Percentiles rank a stretch among this genome's conserved stretches.
phyloP scores from a whole-genome alignment of 1,284 basidiomycete species.

The Papiliotrema flavescens region DNA sequence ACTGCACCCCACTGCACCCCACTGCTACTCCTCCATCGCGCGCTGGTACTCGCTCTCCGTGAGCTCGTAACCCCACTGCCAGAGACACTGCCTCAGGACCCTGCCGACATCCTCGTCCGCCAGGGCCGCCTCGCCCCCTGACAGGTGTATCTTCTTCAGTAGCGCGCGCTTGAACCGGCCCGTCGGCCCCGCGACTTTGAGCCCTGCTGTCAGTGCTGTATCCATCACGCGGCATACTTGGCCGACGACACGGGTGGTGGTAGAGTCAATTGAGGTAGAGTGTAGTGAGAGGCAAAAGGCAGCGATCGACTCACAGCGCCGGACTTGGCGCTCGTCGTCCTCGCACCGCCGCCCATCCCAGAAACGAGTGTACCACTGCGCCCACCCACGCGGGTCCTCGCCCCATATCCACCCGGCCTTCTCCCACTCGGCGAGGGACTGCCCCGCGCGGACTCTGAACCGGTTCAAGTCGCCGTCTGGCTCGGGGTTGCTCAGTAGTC shows the following conservation, averaged over 20 bases:
- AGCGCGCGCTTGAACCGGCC: conserved; percentile 50
- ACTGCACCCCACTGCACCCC: too few species aligned
- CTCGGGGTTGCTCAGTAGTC: conserved; percentile 19
- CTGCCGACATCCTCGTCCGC: conserved; percentile 38
- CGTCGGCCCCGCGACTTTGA: conserved; percentile 51
- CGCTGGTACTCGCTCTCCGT: conserved; percentile 27
- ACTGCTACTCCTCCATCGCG: conserved; percentile 15
- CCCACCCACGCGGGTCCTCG: conserved; percentile 53
- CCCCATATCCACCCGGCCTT: conserved; percentile 51
- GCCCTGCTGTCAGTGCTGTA: conserved; percentile 34
- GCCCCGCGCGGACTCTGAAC: conserved; percentile 50
- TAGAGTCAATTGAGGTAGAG: too few species aligned
- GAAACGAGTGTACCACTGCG: conserved; percentile 52
- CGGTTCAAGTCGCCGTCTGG: conserved; percentile 47
- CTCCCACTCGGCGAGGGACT: conserved; percentile 52
- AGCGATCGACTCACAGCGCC: conserved; percentile 42
- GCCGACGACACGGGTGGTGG: too few species aligned
- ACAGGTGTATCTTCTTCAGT: conserved; percentile 46
- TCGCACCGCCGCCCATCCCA: conserved; percentile 50
- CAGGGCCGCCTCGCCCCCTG: conserved; percentile 30
- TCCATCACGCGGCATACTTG: too few species aligned
- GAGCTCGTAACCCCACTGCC: conserved; percentile 46
- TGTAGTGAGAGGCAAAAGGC: too few species aligned
- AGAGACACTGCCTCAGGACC: conserved; percentile 40
- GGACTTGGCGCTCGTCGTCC: conserved; percentile 52